Evolutionary conservation across 805 yeast genomes (phyloP).

Genomic region (Nakazawaea wyomingensis): DNA sequence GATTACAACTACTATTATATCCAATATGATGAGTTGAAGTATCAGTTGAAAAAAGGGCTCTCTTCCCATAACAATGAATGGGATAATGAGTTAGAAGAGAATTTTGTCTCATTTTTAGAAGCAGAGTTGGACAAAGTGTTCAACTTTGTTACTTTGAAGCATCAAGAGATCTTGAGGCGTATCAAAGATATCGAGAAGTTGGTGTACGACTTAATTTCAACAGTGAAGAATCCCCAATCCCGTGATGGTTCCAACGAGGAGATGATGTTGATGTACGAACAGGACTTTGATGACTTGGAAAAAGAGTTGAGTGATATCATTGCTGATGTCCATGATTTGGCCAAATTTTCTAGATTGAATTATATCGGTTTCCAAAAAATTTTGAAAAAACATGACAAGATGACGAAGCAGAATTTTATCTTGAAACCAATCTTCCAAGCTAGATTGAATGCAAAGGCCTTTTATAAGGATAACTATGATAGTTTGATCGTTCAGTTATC

Average conservation of each 20-base stretch:
- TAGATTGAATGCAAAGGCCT: conserved; percentile 88
- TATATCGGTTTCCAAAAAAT: conserved; percentile 97
- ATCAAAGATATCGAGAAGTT: conserved; percentile 75
- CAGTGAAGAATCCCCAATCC: conserved; percentile 32
- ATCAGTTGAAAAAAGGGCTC: conserved; percentile 66
- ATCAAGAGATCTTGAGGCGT: conserved; percentile 78
- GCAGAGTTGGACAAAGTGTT: conserved; percentile 88
- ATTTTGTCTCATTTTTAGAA: conserved; percentile 71
- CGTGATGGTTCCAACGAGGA: conserved; percentile 25
- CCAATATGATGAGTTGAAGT: conserved; percentile 85
- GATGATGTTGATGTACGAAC: conserved; percentile 38
- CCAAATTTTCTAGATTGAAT: conserved; percentile 87
- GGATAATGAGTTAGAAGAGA: conserved; percentile 77
- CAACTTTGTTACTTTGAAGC: conserved; percentile 84
- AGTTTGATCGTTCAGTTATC: conserved; percentile 83
- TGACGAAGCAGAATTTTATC: conserved; percentile 58
- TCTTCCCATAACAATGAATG: conserved; percentile 53
- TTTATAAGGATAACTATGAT: conserved; percentile 93
- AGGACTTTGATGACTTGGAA: conserved; percentile 69
- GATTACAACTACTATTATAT: conserved; percentile 90
- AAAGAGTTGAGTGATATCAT: conserved; percentile 63
- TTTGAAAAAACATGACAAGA: conserved; percentile 93
- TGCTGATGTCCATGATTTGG: conserved; percentile 96
- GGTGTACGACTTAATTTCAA: conserved; percentile 54
- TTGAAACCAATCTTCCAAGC: conserved; percentile 92